Evolutionary conservation across 2,329 filamentous ascomycete genomes (phyloP).

Genomic region (Beauveria sp.): DNA sequence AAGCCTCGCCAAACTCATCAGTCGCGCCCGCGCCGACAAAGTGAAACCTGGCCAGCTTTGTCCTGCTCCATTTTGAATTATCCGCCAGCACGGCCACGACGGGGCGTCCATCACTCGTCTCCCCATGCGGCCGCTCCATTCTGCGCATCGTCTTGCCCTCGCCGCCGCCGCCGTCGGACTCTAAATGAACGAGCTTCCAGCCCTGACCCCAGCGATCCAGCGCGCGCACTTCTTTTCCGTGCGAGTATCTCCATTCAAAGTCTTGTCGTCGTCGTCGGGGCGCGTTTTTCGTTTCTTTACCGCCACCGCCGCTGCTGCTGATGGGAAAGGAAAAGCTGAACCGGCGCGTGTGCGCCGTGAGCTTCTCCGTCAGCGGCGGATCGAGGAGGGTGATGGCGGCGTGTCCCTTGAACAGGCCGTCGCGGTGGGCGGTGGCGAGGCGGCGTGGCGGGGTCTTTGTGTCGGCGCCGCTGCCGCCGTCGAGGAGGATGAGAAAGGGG

Average conservation of each 20-base stretch:
- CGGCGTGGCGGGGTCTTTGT: not conserved
- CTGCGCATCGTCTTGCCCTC: not conserved
- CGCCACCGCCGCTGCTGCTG: not conserved
- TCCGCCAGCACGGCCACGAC: slow-evolving; percentile 32
- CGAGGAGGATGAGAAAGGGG: slow-evolving; percentile 10
- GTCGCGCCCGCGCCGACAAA: slow-evolving; percentile 32
- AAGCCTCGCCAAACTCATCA: slow-evolving; percentile 33
- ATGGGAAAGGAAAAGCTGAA: slow-evolving; percentile 9
- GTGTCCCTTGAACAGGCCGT: slow-evolving; percentile 6
- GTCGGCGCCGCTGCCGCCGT: not conserved
- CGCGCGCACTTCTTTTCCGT: slow-evolving; percentile 8
- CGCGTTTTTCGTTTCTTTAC: not conserved
- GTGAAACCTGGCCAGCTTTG: slow-evolving; percentile 26
- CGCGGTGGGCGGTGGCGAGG: slow-evolving; percentile 6
- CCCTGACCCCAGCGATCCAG: slow-evolving; percentile 17
- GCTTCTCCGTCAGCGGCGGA: not conserved
- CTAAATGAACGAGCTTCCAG: slow-evolving; percentile 28
- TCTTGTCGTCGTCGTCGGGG: not conserved
- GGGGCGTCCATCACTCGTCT: slow-evolving; percentile 29
- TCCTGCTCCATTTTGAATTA: slow-evolving; percentile 12
- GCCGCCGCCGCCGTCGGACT: not conserved
- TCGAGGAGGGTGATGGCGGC: slow-evolving; percentile 8
- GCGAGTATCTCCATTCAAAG: slow-evolving; percentile 13
- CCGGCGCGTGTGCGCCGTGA: not conserved
- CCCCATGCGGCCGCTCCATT: slow-evolving; percentile 10